Evolutionary conservation across 2,329 filamentous ascomycete species (phyloP).

Genomic region (Diplodia sapinea): DNA sequence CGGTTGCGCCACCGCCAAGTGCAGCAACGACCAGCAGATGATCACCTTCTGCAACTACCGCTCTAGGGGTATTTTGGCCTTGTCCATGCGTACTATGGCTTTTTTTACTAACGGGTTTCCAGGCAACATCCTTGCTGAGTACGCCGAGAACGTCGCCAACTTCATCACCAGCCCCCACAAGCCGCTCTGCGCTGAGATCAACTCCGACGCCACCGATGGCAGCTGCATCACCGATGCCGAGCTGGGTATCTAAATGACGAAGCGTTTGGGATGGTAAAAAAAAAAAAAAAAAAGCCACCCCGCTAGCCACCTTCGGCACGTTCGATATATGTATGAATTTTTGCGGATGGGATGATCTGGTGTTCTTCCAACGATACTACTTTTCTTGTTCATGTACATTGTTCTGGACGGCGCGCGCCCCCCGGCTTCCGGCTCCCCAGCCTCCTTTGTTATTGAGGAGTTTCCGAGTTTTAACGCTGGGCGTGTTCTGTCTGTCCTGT

Average conservation of each 20-base stretch:
- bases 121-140: conserved; percentile 64
- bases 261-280: neutral
- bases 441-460: neutral
- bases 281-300: neutral
- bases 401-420: neutral
- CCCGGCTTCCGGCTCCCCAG: neutral
- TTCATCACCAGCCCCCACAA: conserved; percentile 15
- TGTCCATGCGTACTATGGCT: neutral
- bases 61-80: conserved; percentile 63
- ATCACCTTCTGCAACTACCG: conserved; percentile 88
- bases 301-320: neutral
- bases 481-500: neutral
- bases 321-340: neutral
- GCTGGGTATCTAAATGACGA: conserved; percentile 22
- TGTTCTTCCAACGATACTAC: neutral
- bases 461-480: neutral
- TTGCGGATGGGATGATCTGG: conserved; percentile 10
- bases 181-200: conserved; percentile 29
- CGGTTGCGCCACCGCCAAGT: conserved; percentile 45
- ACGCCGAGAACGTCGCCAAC: conserved; percentile 56
- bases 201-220: conserved; percentile 14
- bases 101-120: conserved; percentile 37
- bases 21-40: conserved; percentile 35
- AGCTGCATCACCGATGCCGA: conserved; percentile 27
- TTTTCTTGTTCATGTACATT: conserved; percentile 22